phyloP scores from a whole-genome alignment of 2,329 filamentous ascomycete species.

The Colletotrichum lupini region DNA sequence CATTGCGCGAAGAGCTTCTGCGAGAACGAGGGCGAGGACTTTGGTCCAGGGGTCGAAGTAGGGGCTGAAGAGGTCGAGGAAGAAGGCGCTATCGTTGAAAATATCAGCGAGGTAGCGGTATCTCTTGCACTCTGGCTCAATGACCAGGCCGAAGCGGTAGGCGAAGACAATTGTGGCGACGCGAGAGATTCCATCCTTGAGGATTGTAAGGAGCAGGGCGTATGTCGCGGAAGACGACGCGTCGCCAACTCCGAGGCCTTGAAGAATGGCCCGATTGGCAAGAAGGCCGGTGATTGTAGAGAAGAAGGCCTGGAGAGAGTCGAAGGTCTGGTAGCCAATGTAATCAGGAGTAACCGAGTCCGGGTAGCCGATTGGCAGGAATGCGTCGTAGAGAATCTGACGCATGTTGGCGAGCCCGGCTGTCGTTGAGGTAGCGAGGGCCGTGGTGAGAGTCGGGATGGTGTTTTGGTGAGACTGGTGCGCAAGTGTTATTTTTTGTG shows the following conservation, averaged over 20 bases:
- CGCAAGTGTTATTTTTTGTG: not conserved
- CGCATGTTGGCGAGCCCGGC: not conserved
- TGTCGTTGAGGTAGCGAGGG: constrained; percentile 26
- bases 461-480: not conserved
- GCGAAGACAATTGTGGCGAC: constrained; percentile 90
- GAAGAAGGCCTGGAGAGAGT: constrained; percentile 86
- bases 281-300: constrained; percentile 84
- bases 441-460: constrained; percentile 4
- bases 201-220: constrained; percentile 83
- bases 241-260: constrained; percentile 85
- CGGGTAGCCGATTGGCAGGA: constrained; percentile 89
- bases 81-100: constrained; percentile 87
- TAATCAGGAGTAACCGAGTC: constrained; percentile 89
- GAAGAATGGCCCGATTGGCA: constrained; percentile 83
- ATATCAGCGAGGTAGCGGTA: constrained; percentile 89
- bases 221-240: constrained; percentile 81
- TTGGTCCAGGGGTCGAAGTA: constrained; percentile 69
- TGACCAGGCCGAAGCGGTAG: constrained; percentile 80
- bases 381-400: constrained; percentile 69
- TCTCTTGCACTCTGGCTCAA: constrained; percentile 91
- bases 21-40: constrained; percentile 59
- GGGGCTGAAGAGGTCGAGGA: constrained; percentile 86
- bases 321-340: constrained; percentile 75
- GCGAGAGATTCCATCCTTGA: constrained; percentile 84
- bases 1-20: constrained; percentile 67